phyloP scores from a whole-genome alignment of 2,329 filamentous ascomycete genomes.

The Allantophomopsis cytisporea region DNA sequence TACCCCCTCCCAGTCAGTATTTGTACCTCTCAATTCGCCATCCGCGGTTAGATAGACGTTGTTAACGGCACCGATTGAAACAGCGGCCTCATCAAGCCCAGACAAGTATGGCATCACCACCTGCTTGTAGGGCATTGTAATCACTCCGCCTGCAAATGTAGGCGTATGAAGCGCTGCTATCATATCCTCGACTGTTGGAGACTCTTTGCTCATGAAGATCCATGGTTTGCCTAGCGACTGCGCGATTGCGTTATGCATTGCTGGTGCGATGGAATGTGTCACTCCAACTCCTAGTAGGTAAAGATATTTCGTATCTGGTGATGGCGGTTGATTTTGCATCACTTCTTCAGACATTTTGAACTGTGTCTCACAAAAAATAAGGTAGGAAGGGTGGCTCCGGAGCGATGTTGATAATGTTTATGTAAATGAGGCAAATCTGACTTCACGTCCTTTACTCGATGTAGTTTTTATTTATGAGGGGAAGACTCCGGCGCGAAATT shows the following conservation, averaged over 20 bases:
- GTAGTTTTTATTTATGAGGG: too few species aligned
- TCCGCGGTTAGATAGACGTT: constrained; percentile 47
- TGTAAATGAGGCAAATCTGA: too few species aligned
- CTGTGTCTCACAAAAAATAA: too few species aligned
- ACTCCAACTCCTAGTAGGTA: constrained; percentile 26
- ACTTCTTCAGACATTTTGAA: too few species aligned
- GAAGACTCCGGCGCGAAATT: too few species aligned
- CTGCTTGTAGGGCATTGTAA: constrained; percentile 77
- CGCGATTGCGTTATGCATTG: constrained; percentile 25
- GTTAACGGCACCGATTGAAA: constrained; percentile 63
- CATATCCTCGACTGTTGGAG: constrained; percentile 18
- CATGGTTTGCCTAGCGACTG: constrained; percentile 19
- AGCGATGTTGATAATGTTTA: too few species aligned
- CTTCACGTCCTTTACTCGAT: too few species aligned
- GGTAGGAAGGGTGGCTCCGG: too few species aligned
- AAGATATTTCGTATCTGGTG: constrained; percentile 1
- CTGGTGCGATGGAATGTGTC: constrained; percentile 24
- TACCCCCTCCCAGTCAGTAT: constrained; percentile 68
- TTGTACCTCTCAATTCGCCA: constrained; percentile 52
- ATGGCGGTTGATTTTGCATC: too few species aligned
- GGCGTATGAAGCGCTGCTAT: constrained; percentile 36
- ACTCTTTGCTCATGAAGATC: constrained; percentile 21
- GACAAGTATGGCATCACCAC: constrained; percentile 60
- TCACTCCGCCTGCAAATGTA: constrained; percentile 51
- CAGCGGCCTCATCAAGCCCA: constrained; percentile 55